Evolutionary conservation across 2,329 filamentous ascomycete genomes (phyloP), one percentile per base, ranked within the genome.

Genomic region (Fusarium sp.): DNA sequence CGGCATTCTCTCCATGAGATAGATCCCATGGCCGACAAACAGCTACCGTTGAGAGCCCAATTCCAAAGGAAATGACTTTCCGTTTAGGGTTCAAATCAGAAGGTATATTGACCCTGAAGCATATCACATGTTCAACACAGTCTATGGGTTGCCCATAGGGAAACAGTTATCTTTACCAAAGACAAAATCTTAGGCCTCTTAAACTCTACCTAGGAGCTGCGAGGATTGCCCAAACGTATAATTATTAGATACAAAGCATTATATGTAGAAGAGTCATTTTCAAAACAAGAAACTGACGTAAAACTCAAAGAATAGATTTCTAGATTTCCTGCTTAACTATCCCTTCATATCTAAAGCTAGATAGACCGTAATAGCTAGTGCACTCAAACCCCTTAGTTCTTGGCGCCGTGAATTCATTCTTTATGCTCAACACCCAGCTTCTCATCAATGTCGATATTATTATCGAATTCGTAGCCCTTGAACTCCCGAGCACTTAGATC

Each of bases 161-260:
- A 26, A 15, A 36, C 49, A 7, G 33, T 22, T 9, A 5, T 28
- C 13, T 22, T 4, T 26, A 5, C 12, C 4, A 5, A 52, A 24
- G 5, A 14, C 4, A 9, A 5, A 36, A 2, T 26, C 1, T 52
- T 5, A 5, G 24, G 7, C 11, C 6, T 7, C 5, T 35, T 0
- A 7, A 6, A 7, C 0, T 35, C 4, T 13, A 31, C 11, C 11
- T 18, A 4, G 6, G 7, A 17, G 31, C 1, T 17, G 8, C 6
- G 0, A 31, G 4, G 3, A 14, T 7, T 51, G 11, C 5, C 10
- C 3, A n/a, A 51, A 14, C 1, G 0, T 47, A 7, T 18, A 22
- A 6, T 14, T 0, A 20, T 6, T 5, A 8, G 3, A 24, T 7
- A 0, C 4, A 20, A 14, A 3, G 24, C 24, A 15, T 28, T 7